A percentile compares a stretch with the other conserved stretches of the same genome.
phyloP scores from a whole-genome alignment of 2,329 filamentous ascomycete species.

The Scytalidium sp. region DNA sequence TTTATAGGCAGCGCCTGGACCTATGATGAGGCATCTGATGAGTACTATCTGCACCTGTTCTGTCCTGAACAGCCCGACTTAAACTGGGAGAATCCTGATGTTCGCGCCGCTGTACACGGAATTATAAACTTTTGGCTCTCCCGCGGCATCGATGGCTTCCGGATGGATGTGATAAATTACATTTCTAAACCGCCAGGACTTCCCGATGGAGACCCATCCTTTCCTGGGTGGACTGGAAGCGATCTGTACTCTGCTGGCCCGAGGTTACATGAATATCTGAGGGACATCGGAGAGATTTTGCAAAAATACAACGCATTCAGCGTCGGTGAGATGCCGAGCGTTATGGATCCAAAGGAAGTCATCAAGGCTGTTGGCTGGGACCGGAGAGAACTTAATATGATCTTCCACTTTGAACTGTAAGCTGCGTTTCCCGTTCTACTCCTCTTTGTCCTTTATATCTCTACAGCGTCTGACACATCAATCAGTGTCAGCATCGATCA shows the following conservation, averaged over 20 bases:
- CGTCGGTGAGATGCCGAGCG: constrained; percentile 46
- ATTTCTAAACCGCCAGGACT: constrained; percentile 60
- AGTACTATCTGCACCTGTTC: constrained; percentile 62
- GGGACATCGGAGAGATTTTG: constrained; percentile 43
- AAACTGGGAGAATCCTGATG: constrained; percentile 70
- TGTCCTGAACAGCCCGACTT: constrained; percentile 70
- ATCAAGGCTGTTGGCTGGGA: constrained; percentile 52
- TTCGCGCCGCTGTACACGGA: constrained; percentile 65
- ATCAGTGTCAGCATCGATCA: constrained; percentile 51
- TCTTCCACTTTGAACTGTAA: constrained; percentile 69
- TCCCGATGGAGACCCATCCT: constrained; percentile 48
- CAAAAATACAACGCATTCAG: constrained; percentile 47
- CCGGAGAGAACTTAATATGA: constrained; percentile 64
- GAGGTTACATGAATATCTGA: constrained; percentile 50
- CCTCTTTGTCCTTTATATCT: constrained; percentile 40
- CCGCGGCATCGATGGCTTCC: constrained; percentile 53
- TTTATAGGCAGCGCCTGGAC: constrained; percentile 49
- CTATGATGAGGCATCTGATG: constrained; percentile 46
- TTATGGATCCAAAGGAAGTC: constrained; percentile 45
- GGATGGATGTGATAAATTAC: constrained; percentile 68
- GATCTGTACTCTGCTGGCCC: constrained; percentile 52
- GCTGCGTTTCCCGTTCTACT: too few species aligned
- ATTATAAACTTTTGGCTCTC: constrained; percentile 74
- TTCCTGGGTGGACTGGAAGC: constrained; percentile 38
- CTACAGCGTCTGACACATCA: constrained; percentile 51